A percentile compares a stretch with the other conserved stretches of the same genome.
Evolutionary conservation across 2,329 filamentous ascomycete genomes (phyloP).

Genomic region (Fonsecaea multimorphosa): DNA sequence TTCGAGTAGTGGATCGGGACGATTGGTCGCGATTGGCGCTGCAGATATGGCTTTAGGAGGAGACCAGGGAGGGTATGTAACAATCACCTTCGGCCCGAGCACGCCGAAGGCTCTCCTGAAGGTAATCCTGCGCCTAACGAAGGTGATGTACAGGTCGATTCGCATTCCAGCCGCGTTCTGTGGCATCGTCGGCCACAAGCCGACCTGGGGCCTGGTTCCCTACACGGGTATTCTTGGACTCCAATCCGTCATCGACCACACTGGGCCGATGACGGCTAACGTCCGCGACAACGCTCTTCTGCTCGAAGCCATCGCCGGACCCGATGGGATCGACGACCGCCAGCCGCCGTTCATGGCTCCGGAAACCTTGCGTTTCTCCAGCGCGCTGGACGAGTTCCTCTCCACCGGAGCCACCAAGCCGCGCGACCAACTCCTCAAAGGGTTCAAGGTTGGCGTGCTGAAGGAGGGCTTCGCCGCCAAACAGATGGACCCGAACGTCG

Average conservation of each 20-base stretch:
- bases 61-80: slow-evolving; percentile 45
- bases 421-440: slow-evolving; percentile 30
- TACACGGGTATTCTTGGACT: slow-evolving; percentile 56
- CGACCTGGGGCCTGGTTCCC: slow-evolving; percentile 57
- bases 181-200: slow-evolving; percentile 58
- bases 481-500: slow-evolving; percentile 50
- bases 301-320: slow-evolving; percentile 54
- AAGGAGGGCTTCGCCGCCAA: slow-evolving; percentile 53
- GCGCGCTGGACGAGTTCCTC: not conserved
- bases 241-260: slow-evolving; percentile 58
- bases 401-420: slow-evolving; percentile 4
- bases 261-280: slow-evolving; percentile 50
- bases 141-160: slow-evolving; percentile 49
- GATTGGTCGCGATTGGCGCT: slow-evolving; percentile 49
- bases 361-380: slow-evolving; percentile 27
- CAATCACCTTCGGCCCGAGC: not conserved
- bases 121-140: not conserved
- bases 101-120: not conserved
- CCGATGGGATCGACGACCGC: slow-evolving; percentile 54
- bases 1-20: slow-evolving; percentile 52
- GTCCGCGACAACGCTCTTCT: slow-evolving; percentile 49
- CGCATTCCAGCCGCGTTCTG: slow-evolving; percentile 52
- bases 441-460: slow-evolving; percentile 53
- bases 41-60: slow-evolving; percentile 43
- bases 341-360: slow-evolving; percentile 36